Base-by-base conservation (phyloP, 1,284 basidiomycete genomes). In the Lignosus rhinocerotis region DNA sequence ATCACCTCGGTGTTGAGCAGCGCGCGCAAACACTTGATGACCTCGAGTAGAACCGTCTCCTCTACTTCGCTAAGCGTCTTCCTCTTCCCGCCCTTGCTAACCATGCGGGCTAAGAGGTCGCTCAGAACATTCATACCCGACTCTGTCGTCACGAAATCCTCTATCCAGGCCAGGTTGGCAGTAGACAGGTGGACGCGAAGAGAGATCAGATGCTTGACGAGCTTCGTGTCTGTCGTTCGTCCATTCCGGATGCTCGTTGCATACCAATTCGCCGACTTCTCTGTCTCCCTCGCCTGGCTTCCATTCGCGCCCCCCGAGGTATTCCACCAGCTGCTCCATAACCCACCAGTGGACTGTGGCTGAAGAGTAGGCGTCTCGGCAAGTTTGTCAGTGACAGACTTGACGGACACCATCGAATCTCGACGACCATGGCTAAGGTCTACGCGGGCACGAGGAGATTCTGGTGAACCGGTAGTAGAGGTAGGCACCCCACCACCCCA, bases 111-210 rank as follows among this genome's bases (percentile, higher is more conserved):
- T 21, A 95, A 74, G 12, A 91, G 66, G 9, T 69, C 72, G 17
- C 82, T 83, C 2, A 95, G 72, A 1, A 77, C 80, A 47, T 86
- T 83, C 56, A 96, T 75, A 0, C 94, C 94, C 41, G 83, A 79
- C 63, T 84, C 83, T 0, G 76, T 73, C 1, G 73, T 72, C 2
- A 95, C 78, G 66, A 96, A 96, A 41, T 87, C 84, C 62, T 88
- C 79, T 46, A 94, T 87, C 86, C 93, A 96, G 0, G 80, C 76
- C 16, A 94, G 65, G 58, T 88, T 88, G 0, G 90, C 91, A 0
- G 93, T 95, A 4, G 93, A 92, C 1, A 96, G 76, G 66, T 93
- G 90, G 0, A 95, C 90, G 2, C 94, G 85, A n/a, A 97, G 76
- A 1, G 88, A 87, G 43, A 94, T 89, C 1, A 96, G 76, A 65